phyloP scores from a whole-genome alignment of 1,284 basidiomycete genomes.

The Apiotrichum akiyoshidainum region DNA sequence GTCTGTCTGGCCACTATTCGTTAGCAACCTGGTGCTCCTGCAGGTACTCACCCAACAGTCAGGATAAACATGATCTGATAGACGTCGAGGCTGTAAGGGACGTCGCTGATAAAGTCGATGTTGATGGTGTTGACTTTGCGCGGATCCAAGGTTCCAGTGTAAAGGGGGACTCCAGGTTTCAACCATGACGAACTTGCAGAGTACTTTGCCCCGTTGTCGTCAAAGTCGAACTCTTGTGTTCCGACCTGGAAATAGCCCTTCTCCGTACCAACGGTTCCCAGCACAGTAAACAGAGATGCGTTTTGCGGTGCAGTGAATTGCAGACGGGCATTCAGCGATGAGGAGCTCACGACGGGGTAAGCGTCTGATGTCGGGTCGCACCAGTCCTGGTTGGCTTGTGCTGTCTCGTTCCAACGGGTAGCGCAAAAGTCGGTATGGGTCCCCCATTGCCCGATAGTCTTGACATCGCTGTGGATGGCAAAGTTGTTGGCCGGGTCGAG shows the following conservation, averaged over 20 bases:
- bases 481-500: background rate
- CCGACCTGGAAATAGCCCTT: background rate
- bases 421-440: background rate
- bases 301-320: background rate
- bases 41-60: background rate
- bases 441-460: background rate
- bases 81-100: background rate
- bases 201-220: background rate
- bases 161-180: background rate
- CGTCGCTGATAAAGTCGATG: background rate
- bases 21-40: too few species aligned
- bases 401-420: background rate
- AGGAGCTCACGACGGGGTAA: background rate
- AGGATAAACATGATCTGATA: constrained; percentile 1
- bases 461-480: background rate
- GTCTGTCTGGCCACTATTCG: background rate
- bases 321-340: background rate
- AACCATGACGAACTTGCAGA: background rate
- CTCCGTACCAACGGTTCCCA: background rate
- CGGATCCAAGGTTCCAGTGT: constrained; percentile 1
- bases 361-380: too few species aligned
- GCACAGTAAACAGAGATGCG: background rate
- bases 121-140: background rate
- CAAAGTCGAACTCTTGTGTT: background rate
- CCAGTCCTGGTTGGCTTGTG: background rate